Percentiles rank a stretch among this genome's conserved stretches.
Evolutionary conservation across 352 stramenopile genomes (phyloP).

Genomic region (Phytophthora ohioensis): DNA sequence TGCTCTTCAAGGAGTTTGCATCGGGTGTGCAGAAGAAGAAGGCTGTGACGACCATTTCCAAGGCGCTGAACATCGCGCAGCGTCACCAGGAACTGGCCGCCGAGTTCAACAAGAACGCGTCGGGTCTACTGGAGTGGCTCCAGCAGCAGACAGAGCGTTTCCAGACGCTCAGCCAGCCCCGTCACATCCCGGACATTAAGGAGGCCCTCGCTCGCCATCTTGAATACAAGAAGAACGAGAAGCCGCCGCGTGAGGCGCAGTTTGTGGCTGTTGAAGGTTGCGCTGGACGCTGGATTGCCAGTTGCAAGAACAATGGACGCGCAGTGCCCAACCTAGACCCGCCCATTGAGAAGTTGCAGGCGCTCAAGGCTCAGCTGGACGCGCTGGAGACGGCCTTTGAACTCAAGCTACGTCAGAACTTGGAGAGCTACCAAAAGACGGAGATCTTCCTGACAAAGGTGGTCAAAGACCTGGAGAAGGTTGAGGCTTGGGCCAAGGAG

Average conservation of each 20-base stretch:
- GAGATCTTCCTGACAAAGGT: conserved; percentile 86
- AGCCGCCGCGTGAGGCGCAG: conserved; percentile 80
- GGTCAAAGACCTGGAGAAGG: conserved; percentile 87
- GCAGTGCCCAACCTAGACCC: conserved; percentile 73
- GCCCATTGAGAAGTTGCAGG: conserved; percentile 83
- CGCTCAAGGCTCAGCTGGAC: conserved; percentile 75
- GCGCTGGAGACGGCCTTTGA: conserved; percentile 77
- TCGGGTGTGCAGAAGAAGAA: conserved; percentile 92
- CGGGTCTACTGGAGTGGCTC: conserved; percentile 79
- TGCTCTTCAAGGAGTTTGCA: conserved; percentile 93
- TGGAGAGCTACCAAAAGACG: conserved; percentile 87
- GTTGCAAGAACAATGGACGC: conserved; percentile 90
- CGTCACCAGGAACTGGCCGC: conserved; percentile 85
- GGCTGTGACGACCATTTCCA: conserved; percentile 90
- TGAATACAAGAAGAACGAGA: conserved; percentile 91
- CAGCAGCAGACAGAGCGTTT: conserved; percentile 77
- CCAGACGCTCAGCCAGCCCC: conserved; percentile 72
- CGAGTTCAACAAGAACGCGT: conserved; percentile 81
- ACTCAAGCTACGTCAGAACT: conserved; percentile 73
- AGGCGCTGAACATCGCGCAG: conserved; percentile 91
- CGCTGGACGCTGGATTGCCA: conserved; percentile 83
- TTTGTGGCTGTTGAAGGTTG: conserved; percentile 85
- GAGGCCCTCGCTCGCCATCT: conserved; percentile 69
- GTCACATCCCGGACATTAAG: conserved; percentile 75
- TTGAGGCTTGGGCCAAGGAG: conserved; percentile 85